phyloP scores from a whole-genome alignment of 1,284 basidiomycete genomes.

The Ustilago loliicola region DNA sequence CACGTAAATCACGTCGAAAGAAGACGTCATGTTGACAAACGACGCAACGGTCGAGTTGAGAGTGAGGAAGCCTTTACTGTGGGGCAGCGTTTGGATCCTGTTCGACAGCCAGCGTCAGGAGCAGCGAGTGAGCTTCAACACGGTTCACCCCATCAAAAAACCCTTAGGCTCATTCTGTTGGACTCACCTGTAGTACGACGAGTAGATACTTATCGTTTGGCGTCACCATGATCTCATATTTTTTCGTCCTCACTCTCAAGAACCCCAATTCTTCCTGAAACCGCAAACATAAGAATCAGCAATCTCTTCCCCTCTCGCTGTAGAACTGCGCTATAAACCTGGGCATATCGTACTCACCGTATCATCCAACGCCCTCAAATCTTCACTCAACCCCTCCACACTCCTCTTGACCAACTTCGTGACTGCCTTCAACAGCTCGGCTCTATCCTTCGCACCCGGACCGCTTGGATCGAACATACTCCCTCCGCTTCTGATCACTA shows the following conservation, averaged over 20 bases:
- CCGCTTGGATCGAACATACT: slow-evolving; percentile 69
- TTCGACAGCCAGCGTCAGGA: too few species aligned
- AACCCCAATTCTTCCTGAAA: slow-evolving; percentile 61
- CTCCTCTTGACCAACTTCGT: slow-evolving; percentile 53
- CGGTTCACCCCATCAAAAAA: too few species aligned
- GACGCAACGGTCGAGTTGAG: background rate
- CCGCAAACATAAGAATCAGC: too few species aligned
- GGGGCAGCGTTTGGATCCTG: slow-evolving; percentile 27
- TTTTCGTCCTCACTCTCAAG: slow-evolving; percentile 61
- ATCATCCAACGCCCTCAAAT: slow-evolving; percentile 45
- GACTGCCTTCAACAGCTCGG: slow-evolving; percentile 54
- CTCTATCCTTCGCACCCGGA: slow-evolving; percentile 54
- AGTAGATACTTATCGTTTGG: slow-evolving; percentile 67
- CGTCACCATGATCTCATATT: slow-evolving; percentile 67
- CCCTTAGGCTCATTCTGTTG: too few species aligned
- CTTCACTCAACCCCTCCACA: slow-evolving; percentile 41
- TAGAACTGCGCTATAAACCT: too few species aligned
- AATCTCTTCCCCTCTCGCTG: too few species aligned
- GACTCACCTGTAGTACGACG: slow-evolving; percentile 64
- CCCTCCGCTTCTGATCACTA: slow-evolving; percentile 64
- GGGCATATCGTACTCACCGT: too few species aligned
- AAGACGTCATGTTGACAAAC: background rate
- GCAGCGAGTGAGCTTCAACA: too few species aligned
- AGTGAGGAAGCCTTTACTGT: slow-evolving; percentile 1
- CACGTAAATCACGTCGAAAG: background rate